Percentiles rank a stretch among this genome's conserved stretches.
Evolutionary conservation across 148 eudicot species (phyloP).

Genomic region (Rhododendron kiyosumense): DNA sequence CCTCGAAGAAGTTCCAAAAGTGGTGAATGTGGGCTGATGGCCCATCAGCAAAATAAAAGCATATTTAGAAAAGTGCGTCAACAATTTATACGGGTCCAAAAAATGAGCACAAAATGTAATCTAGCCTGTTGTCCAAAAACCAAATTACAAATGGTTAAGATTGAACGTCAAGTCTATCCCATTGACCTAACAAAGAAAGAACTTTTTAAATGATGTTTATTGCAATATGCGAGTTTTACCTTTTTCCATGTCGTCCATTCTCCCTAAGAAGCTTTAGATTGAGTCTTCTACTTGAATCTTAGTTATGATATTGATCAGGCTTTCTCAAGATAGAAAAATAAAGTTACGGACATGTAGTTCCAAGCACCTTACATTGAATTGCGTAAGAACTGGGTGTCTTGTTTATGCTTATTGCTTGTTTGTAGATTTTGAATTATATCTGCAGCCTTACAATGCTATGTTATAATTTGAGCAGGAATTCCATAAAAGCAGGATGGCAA

Average conservation of each 20-base stretch:
- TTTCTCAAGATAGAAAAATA: neutral
- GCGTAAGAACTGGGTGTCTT: neutral
- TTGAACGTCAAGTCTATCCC: neutral
- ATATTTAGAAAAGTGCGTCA: neutral
- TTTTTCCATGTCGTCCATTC: neutral
- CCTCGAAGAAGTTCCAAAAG: neutral
- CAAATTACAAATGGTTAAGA: neutral
- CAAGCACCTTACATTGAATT: neutral
- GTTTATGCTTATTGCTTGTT: neutral
- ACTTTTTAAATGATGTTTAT: neutral
- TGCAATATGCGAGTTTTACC: neutral
- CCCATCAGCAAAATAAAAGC: neutral
- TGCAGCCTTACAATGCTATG: neutral
- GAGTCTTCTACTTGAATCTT: neutral
- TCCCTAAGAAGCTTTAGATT: neutral
- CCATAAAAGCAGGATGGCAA: slow-evolving; percentile 82
- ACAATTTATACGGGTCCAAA: neutral
- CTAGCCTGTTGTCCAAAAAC: neutral
- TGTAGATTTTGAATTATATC: neutral
- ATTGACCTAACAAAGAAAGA: neutral
- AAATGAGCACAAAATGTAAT: neutral
- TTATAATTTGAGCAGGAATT: slow-evolving; percentile 61
- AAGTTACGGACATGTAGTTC: neutral
- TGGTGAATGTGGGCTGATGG: neutral
- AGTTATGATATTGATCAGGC: neutral